Evolutionary conservation across 495 filamentous ascomycete genomes (phyloP).

Genomic region (Pyronema omphalodes): DNA sequence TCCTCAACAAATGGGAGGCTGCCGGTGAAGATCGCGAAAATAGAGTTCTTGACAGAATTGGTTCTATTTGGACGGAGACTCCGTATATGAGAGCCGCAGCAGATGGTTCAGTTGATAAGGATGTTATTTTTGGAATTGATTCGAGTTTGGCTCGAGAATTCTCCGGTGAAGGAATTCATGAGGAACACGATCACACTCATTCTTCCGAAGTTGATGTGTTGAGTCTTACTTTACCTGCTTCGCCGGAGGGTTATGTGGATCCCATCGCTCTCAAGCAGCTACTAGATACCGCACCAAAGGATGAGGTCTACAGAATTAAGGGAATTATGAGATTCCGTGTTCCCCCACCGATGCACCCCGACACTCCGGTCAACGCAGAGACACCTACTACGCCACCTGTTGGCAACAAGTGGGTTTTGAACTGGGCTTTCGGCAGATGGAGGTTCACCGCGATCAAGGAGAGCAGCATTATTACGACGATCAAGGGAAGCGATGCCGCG

Average conservation of each 20-base stretch:
- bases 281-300: slow-evolving; percentile 54
- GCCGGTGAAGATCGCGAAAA: slow-evolving; percentile 57
- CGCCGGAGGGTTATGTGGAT: slow-evolving; percentile 36
- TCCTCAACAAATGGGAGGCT: slow-evolving; percentile 91
- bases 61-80: slow-evolving; percentile 64
- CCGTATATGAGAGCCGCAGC: slow-evolving; percentile 60
- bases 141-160: slow-evolving; percentile 31
- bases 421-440: slow-evolving; percentile 97
- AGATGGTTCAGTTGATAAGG: slow-evolving; percentile 51
- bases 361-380: not conserved
- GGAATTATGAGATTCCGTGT: slow-evolving; percentile 47
- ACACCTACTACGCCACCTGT: slow-evolving; percentile 6
- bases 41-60: slow-evolving; percentile 61
- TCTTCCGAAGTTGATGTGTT: slow-evolving; percentile 82
- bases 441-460: slow-evolving; percentile 49
- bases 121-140: slow-evolving; percentile 74
- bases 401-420: slow-evolving; percentile 53
- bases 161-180: not conserved
- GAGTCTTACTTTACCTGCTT: slow-evolving; percentile 44
- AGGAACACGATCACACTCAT: slow-evolving; percentile 35
- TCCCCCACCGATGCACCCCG: slow-evolving; percentile 29
- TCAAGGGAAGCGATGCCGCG: slow-evolving; percentile 23
- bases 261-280: slow-evolving; percentile 44
- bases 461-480: slow-evolving; percentile 14
- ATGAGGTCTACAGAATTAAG: slow-evolving; percentile 93